Percentiles rank a stretch among this genome's conserved stretches.
These are phyloP conservation scores for Puccinellia tenuiflora DNA, from an alignment of 176 grass and related monocot genomes.

Conservation along the genomic window DNA sequence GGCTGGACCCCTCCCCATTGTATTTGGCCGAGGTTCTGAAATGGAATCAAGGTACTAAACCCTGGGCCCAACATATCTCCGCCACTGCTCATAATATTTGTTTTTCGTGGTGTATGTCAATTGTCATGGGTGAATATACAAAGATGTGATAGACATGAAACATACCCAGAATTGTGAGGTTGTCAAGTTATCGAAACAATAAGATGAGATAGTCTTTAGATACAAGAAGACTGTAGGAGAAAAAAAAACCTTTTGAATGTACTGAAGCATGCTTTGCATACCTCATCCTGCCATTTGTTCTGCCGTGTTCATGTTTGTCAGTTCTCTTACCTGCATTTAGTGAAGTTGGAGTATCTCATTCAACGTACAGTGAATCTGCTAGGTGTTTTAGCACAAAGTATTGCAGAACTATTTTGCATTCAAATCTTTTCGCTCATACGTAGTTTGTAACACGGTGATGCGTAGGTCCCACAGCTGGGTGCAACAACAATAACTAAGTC, in stretches of 20 bases:
- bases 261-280: neutral
- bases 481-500: too few relatives aligned
- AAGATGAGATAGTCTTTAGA: constrained; percentile 10
- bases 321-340: neutral
- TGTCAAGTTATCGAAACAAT: neutral
- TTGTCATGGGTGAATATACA: neutral
- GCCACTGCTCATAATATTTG: neutral
- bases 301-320: neutral
- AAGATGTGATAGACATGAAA: constrained; percentile 5
- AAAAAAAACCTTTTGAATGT: neutral
- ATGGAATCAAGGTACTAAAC: constrained; percentile 81
- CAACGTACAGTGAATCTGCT: neutral
- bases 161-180: neutral
- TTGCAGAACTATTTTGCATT: neutral
- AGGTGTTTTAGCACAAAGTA: neutral
- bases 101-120: neutral
- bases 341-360: neutral
- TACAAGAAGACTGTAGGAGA: neutral
- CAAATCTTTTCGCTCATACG: neutral
- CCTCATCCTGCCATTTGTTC: constrained; percentile 1
- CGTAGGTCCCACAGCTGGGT: neutral
- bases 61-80: neutral
- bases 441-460: neutral
- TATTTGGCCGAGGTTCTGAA: constrained; percentile 81
- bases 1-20: constrained; percentile 91